Evolutionary conservation across 2,329 filamentous ascomycete genomes (phyloP), one percentile per base, ranked within the genome.

Genomic region (Thermoascus crustaceus): DNA sequence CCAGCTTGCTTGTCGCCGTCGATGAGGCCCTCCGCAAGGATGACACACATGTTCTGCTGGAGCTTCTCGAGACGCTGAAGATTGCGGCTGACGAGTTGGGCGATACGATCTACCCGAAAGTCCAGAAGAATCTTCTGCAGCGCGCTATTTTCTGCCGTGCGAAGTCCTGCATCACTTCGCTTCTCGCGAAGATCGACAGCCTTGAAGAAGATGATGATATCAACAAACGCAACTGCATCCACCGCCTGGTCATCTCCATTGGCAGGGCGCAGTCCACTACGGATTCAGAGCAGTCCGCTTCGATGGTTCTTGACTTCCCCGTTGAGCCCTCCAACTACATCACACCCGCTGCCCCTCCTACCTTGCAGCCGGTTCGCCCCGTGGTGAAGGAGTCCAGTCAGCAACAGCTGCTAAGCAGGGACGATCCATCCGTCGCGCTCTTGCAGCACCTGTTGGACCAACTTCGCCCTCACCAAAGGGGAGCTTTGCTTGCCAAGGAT

Each of bases 191-290:
- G 26, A 71, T 91, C 34, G 73, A 78, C 29, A 79, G 75, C 1
- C 71, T 96, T 2, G 80, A 94, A 32, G 88, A 94, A 53, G 76
- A 83, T 2, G 85, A 94, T 47, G 91, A 96, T 53, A 86, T 98
- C 54, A 94, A 96, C 61, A 80, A 82, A 50, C 81, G 91, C 8
- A 98, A 95, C 56, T 91, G 86, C 56, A 77, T 98, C 32, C 91
- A 98, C 57, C 80, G 91, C 6, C 70, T 96, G 2, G 82, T 98
- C 26, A 93, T 96, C 40, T 81, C 88, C 13, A 93, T 95, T 48
- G 88, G 89, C 11, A 79, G 89, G 32, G 78, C 81, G 8, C 75
- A 78, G 47, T 70, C 73, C 9, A 71, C 72, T 6, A 68, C 70
- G 22, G 64, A 66, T 31, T 62, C 63, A 3, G 74, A 78, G 33